Percentiles rank a stretch among this genome's conserved stretches.
phyloP scores from a whole-genome alignment of 192 early-diverging fungal genomes.

The Mortierella hygrophila region DNA sequence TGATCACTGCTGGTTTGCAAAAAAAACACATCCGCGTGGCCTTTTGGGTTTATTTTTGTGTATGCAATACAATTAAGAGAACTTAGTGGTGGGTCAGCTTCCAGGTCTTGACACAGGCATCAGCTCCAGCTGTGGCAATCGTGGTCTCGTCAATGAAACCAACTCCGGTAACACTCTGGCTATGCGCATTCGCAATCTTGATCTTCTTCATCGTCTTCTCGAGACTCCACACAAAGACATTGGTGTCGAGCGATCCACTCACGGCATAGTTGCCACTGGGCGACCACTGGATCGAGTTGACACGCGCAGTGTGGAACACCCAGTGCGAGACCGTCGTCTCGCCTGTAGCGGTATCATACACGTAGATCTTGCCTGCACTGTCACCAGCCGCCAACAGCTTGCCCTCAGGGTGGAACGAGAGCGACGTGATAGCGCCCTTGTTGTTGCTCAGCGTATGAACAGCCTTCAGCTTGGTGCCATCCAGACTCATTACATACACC shows the following conservation, averaged over 20 bases:
- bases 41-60: neutral
- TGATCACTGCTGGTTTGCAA: neutral
- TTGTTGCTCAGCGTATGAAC: constrained; percentile 51
- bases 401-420: constrained; percentile 84
- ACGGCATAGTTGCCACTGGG: constrained; percentile 79
- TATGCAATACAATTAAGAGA: neutral
- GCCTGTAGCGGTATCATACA: constrained; percentile 71
- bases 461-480: constrained; percentile 51
- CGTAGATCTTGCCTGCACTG: constrained; percentile 81
- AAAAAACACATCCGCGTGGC: neutral
- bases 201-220: constrained; percentile 84
- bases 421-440: constrained; percentile 79
- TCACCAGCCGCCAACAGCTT: constrained; percentile 86
- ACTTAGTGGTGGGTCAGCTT: constrained; percentile 43
- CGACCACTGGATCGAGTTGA: constrained; percentile 87
- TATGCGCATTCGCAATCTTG: constrained; percentile 82
- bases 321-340: constrained; percentile 73
- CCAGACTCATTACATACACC: constrained; percentile 73
- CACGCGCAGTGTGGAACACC: constrained; percentile 91
- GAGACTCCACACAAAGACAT: constrained; percentile 91
- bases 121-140: constrained; percentile 83
- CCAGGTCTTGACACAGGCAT: constrained; percentile 87
- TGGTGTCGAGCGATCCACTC: constrained; percentile 88
- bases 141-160: constrained; percentile 76
- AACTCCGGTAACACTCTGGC: constrained; percentile 81